phyloP scores from a whole-genome alignment of 129 eudicot species.

The Silybum marianum region DNA sequence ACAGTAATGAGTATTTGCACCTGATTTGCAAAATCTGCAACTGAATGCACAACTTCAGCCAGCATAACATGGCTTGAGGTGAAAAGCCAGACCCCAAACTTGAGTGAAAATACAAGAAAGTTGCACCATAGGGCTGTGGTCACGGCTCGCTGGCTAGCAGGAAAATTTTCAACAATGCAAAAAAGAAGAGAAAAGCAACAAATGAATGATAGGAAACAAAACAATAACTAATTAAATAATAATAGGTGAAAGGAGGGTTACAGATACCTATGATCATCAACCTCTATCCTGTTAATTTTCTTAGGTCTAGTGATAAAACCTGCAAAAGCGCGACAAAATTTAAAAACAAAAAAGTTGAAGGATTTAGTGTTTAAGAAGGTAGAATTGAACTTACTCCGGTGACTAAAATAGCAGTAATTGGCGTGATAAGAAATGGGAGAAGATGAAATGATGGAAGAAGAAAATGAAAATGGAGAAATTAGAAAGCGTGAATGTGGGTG shows the following conservation, averaged over 20 bases:
- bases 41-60: conserved; percentile 95
- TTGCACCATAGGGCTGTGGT: conserved; percentile 96
- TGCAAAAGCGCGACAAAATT: conserved; percentile 33
- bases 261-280: conserved; percentile 78
- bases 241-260: background rate
- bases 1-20: conserved; percentile 29
- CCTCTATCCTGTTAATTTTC: conserved; percentile 54
- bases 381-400: conserved; percentile 42
- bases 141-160: conserved; percentile 92
- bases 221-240: background rate
- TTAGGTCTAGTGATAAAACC: conserved; percentile 81
- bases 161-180: conserved; percentile 4
- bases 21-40: conserved; percentile 98
- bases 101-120: conserved; percentile 92
- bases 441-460: conserved; percentile 3
- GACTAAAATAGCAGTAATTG: conserved; percentile 23
- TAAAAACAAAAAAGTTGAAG: background rate
- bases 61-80: conserved; percentile 95
- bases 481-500: conserved; percentile 4
- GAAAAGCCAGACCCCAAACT: conserved; percentile 90
- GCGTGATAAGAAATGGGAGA: background rate
- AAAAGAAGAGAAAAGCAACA: background rate
- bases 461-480: conserved; percentile 17
- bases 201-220: background rate
- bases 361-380: background rate